phyloP scores from a whole-genome alignment of 306 rosid genomes.

The Myrica gale region DNA sequence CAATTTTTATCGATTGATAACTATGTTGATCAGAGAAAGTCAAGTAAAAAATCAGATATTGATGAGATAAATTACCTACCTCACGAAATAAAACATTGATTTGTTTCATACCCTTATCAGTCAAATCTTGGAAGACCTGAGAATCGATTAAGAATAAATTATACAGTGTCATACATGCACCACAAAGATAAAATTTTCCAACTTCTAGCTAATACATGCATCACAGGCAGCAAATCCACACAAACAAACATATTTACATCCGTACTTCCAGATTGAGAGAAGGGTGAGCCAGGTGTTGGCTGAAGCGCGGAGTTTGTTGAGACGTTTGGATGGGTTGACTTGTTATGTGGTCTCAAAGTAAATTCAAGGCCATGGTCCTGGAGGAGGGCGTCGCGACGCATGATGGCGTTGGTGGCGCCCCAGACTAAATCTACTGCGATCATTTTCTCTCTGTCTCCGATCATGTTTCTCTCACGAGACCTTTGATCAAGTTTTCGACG shows the following conservation, averaged over 20 bases:
- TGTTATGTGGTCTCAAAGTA: constrained; percentile 30
- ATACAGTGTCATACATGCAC: constrained; percentile 20
- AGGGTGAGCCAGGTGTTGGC: constrained; percentile 69
- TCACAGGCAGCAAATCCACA: constrained; percentile 1
- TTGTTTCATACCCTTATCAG: constrained; percentile 89
- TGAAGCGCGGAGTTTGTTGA: constrained; percentile 35
- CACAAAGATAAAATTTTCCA: constrained; percentile 7
- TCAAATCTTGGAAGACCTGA: constrained; percentile 84
- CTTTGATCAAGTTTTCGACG: no score
- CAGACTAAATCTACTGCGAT: constrained; percentile 76
- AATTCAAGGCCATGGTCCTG: constrained; percentile 75
- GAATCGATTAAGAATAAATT: constrained; percentile 24
- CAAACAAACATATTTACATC: background rate
- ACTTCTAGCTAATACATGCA: constrained; percentile 10
- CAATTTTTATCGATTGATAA: background rate
- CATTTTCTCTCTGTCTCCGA: constrained; percentile 71
- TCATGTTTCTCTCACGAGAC: constrained; percentile 15
- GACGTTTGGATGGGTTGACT: constrained; percentile 3
- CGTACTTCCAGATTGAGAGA: constrained; percentile 77
- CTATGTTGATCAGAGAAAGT: background rate
- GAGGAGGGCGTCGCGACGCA: constrained; percentile 84
- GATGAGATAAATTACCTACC: constrained; percentile 69
- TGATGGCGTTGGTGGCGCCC: constrained; percentile 92
- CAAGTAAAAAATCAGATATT: background rate
- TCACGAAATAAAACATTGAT: constrained; percentile 74